These are phyloP conservation scores for Kluyveromyces nonfermentans DNA, from an alignment of 805 yeast species.

Conservation along the genomic window DNA sequence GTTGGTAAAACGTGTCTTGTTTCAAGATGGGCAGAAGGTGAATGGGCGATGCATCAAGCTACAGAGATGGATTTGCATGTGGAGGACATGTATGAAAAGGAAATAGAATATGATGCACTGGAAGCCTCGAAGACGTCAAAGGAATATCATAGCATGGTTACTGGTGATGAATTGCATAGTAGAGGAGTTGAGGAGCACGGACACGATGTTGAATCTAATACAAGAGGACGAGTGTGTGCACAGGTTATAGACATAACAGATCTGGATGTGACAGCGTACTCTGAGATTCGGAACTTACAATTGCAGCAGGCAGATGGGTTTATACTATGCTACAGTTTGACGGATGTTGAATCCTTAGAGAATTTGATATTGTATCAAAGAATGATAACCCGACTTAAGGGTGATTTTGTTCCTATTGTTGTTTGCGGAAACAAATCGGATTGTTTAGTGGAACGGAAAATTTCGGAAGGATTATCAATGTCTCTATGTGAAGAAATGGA, in stretches of 20 bases:
- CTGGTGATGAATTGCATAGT: neutral
- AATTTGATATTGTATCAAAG: constrained; percentile 13
- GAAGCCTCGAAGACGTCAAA: neutral
- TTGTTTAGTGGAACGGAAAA: constrained; percentile 7
- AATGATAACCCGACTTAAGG: constrained; percentile 15
- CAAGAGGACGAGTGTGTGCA: constrained; percentile 5
- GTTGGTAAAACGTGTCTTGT: constrained; percentile 23
- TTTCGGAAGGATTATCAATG: constrained; percentile 8
- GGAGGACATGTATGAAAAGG: constrained; percentile 16
- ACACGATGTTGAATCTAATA: constrained; percentile 3
- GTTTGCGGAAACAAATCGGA: constrained; percentile 18
- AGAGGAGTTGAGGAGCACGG: neutral
- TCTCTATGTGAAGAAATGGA: constrained; percentile 12
- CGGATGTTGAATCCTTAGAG: constrained; percentile 14
- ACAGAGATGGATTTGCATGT: constrained; percentile 4
- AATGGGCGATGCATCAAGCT: constrained; percentile 1
- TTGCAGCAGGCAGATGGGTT: constrained; percentile 25
- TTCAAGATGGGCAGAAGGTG: constrained; percentile 14
- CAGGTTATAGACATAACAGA: constrained; percentile 19
- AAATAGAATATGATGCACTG: constrained; percentile 1
- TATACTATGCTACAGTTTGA: constrained; percentile 20
- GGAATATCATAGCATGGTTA: neutral
- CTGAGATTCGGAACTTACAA: constrained; percentile 18
- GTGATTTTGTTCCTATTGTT: constrained; percentile 16
- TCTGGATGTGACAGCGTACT: constrained; percentile 15